Evolutionary conservation across 192 early-diverging fungal genomes (phyloP), one percentile per base, ranked within the genome.

Genomic region (Coemansia sp.): DNA sequence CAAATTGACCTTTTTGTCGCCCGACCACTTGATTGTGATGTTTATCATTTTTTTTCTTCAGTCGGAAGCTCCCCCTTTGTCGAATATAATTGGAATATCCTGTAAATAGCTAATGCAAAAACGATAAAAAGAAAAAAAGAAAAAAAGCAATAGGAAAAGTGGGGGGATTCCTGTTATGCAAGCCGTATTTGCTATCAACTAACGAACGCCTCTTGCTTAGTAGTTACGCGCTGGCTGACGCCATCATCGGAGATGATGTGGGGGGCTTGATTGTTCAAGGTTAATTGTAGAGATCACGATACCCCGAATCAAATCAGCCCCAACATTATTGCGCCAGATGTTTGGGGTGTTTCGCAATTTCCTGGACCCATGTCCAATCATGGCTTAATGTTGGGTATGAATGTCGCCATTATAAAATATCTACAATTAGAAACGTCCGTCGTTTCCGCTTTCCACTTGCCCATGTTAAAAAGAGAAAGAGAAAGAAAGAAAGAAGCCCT

Each of bases 1-100:
- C 2, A 78, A 23, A 34, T 20, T 39, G 0, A 69, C 11, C 43
- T 62, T 63, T 30, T 38, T 66, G 15, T 72, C 71, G 64, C 67
- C 64, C 15, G 71, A 73, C 44, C 70, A 62, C 66, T 78, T 78
- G 57, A 78, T 73, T 16, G 46, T 63, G 11, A 78, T 38, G 41
- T 49, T 69, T 34, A 68, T 66, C 65, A 65, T 72, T 60, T 44
- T 60, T 60, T 16, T 34, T n/a, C n/a, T n/a, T n/a, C n/a, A n/a
- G 30, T 30, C 30, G 30, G 30, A 30, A 30, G 30, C 30, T 3
- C n/a, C n/a, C n/a, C n/a, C n/a, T 57, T 66, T 9, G 7, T 21
- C 18, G 38, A 64, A 23, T 36, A 39, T 5, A 30, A 30, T 30
- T 30, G 3, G 30, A 30, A 30, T 30, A 30, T 30, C 30, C 30